Percentiles rank a stretch among this genome's conserved stretches.
Evolutionary conservation across 2,329 filamentous ascomycete species (phyloP).

Genomic region (Alternaria burnsii): DNA sequence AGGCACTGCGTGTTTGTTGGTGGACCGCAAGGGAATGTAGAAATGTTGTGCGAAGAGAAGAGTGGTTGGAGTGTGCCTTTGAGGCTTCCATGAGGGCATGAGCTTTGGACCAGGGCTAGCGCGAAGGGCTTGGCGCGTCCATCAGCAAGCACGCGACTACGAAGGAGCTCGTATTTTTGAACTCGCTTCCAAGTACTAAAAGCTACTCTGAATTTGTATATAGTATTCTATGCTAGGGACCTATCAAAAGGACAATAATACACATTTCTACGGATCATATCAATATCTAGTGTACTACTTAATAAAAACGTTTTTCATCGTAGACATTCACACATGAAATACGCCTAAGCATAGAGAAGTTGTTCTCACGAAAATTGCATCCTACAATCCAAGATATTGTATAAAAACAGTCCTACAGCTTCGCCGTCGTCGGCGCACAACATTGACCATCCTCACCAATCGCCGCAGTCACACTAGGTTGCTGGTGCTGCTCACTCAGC

Average conservation of each 20-base stretch:
- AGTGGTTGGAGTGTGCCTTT: slow-evolving; percentile 14
- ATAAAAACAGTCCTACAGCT: not conserved
- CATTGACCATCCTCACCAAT: slow-evolving; percentile 50
- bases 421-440: slow-evolving; percentile 46
- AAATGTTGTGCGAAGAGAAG: not conserved
- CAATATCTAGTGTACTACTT: too few relatives aligned
- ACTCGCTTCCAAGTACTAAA: not conserved
- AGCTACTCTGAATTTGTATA: too few relatives aligned
- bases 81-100: slow-evolving; percentile 8
- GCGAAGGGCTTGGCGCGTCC: slow-evolving; percentile 17
- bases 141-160: slow-evolving; percentile 6
- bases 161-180: not conserved
- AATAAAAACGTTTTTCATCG: too few relatives aligned
- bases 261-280: too few relatives aligned
- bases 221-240: too few relatives aligned
- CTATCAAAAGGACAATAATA: accelerated
- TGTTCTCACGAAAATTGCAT: not conserved
- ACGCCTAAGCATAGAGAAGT: not conserved
- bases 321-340: too few relatives aligned
- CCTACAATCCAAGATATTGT: not conserved
- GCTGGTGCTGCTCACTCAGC: slow-evolving; percentile 50
- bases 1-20: not conserved
- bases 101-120: slow-evolving; percentile 8
- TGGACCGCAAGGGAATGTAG: not conserved
- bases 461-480: slow-evolving; percentile 47